Evolutionary conservation across 495 filamentous ascomycete species (phyloP).

Genomic region (Rostrohypoxylon terebratum): DNA sequence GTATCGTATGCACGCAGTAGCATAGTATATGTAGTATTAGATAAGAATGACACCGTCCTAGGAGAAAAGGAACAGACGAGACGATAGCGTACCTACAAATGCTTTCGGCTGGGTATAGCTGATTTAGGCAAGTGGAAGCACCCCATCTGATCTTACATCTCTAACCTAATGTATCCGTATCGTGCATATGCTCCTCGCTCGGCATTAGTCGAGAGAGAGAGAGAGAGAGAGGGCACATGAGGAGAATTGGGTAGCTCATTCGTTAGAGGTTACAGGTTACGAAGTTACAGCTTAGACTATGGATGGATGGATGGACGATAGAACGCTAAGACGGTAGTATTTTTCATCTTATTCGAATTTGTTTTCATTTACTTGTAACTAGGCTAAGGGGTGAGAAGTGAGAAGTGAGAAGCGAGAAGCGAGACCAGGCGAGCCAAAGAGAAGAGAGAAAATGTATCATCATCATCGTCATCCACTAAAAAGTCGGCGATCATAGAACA

Average conservation of each 20-base stretch:
- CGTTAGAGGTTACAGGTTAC: constrained; percentile 9
- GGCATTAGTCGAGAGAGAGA: constrained; percentile 32
- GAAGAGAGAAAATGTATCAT: background rate
- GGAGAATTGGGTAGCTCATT: constrained; percentile 31
- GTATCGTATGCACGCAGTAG: background rate
- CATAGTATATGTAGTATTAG: constrained; percentile 21
- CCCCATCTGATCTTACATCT: constrained; percentile 44
- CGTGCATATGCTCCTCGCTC: constrained; percentile 46
- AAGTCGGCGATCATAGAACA: background rate
- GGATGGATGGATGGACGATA: background rate
- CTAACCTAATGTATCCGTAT: constrained; percentile 46
- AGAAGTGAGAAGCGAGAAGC: background rate
- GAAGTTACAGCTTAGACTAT: background rate
- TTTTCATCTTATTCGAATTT: constrained; percentile 38
- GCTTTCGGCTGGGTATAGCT: constrained; percentile 4
- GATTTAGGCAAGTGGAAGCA: constrained; percentile 43
- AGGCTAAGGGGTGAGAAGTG: constrained; percentile 5
- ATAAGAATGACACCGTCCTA: constrained; percentile 25
- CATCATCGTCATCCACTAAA: constrained; percentile 1
- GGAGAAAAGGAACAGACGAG: constrained; percentile 4
- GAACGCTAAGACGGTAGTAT: constrained; percentile 3
- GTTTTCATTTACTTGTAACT: constrained; percentile 28
- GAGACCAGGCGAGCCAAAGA: constrained; percentile 3
- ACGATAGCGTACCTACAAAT: background rate
- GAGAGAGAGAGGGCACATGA: constrained; percentile 3